Percentiles rank a stretch among this genome's conserved stretches.
phyloP scores from a whole-genome alignment of 1,284 basidiomycete species.

The Coniferiporia weirii region DNA sequence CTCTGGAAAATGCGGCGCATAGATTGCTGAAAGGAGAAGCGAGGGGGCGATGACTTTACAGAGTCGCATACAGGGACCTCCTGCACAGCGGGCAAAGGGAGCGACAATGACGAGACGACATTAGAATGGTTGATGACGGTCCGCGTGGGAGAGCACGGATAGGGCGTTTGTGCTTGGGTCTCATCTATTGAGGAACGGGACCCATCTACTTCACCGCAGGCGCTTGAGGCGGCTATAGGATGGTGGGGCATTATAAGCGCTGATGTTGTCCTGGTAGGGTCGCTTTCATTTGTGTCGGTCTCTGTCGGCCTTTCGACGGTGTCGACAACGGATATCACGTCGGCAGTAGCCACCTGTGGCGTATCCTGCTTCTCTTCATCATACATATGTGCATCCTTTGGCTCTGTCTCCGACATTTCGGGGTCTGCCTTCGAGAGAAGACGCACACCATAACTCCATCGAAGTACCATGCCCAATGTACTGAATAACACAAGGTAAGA shows the following conservation, averaged over 20 bases:
- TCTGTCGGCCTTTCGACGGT: not conserved
- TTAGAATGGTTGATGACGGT: slow-evolving; percentile 10
- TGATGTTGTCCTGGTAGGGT: not conserved
- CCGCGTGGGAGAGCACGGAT: not conserved
- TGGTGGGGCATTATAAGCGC: not conserved
- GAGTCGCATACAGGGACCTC: not conserved
- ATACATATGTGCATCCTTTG: slow-evolving; percentile 9
- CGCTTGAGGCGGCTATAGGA: not conserved
- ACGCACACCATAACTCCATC: slow-evolving; percentile 53
- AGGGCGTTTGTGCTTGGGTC: not conserved
- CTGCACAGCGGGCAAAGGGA: not conserved
- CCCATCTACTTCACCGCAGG: not conserved
- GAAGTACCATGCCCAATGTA: slow-evolving; percentile 87
- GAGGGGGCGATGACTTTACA: slow-evolving; percentile 19
- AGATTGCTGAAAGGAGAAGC: slow-evolving; percentile 29
- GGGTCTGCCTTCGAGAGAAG: slow-evolving; percentile 73
- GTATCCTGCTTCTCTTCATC: not conserved
- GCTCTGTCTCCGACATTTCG: slow-evolving; percentile 28
- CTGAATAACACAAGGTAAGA: slow-evolving; percentile 92
- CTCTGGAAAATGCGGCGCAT: slow-evolving; percentile 30
- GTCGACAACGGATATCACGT: not conserved
- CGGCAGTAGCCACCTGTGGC: not conserved
- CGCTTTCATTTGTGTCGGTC: not conserved
- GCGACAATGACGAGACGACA: not conserved
- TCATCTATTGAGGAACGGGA: not conserved